These are phyloP conservation scores for Candida sanyaensis DNA, from an alignment of 1,139 yeast species.

Conservation along the genomic window DNA sequence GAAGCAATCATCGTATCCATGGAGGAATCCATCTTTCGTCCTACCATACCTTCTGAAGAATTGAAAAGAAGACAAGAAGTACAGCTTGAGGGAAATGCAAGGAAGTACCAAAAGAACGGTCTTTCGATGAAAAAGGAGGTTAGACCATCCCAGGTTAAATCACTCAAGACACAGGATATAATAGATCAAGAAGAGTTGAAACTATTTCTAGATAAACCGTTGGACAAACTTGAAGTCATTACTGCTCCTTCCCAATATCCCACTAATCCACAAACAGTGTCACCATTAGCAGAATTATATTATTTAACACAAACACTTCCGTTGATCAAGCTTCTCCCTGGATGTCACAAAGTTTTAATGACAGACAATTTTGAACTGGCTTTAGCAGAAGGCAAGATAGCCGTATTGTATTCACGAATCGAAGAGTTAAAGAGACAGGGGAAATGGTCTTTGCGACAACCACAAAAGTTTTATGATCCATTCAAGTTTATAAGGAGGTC, in stretches of 20 bases:
- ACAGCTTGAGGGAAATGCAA: constrained; percentile 7
- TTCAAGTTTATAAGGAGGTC: constrained; percentile 36
- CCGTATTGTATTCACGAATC: constrained; percentile 88
- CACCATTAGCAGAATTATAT: constrained; percentile 82
- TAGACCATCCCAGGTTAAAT: constrained; percentile 16
- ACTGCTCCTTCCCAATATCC: constrained; percentile 49
- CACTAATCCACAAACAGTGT: constrained; percentile 40
- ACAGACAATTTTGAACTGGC: constrained; percentile 87
- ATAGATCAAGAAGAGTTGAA: constrained; percentile 24
- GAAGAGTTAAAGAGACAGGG: constrained; percentile 88
- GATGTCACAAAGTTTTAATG: constrained; percentile 82
- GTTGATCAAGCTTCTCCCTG: constrained; percentile 73
- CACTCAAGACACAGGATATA: constrained; percentile 23
- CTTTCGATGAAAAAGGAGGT: constrained; percentile 3
- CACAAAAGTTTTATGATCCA: constrained; percentile 71
- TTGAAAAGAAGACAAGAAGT: constrained; percentile 11
- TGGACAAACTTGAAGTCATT: constrained; percentile 38
- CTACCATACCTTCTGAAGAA: constrained; percentile 11
- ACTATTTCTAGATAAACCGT: constrained; percentile 25
- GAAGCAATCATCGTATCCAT: constrained; percentile 14
- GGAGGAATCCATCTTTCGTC: constrained; percentile 14
- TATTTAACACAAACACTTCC: constrained; percentile 89
- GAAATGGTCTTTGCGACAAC: constrained; percentile 92
- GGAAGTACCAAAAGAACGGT: constrained; percentile 6
- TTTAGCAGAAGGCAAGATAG: constrained; percentile 87